phyloP scores from a whole-genome alignment of 2,329 filamentous ascomycete species.

The Epichloe sibirici region DNA sequence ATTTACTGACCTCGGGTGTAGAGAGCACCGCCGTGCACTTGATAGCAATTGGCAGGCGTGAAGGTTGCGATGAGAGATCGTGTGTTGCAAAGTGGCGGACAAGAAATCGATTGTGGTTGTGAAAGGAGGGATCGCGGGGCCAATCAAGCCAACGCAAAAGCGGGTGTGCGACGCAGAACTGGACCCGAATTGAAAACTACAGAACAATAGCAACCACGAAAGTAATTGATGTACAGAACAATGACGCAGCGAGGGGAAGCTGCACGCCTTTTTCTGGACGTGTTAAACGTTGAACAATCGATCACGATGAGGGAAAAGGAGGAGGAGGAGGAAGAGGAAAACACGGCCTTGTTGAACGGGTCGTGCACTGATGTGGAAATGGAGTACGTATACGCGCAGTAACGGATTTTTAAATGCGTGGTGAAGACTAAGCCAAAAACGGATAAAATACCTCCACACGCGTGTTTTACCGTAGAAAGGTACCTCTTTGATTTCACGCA shows the following conservation, averaged over 20 bases:
- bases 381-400: no score
- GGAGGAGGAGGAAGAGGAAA: not conserved
- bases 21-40: not conserved
- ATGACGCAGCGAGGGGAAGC: not conserved
- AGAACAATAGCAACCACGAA: slow-evolving; percentile 3
- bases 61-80: not conserved
- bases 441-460: no score
- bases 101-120: slow-evolving; percentile 4
- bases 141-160: slow-evolving; percentile 2
- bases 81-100: slow-evolving; percentile 4
- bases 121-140: slow-evolving; percentile 6
- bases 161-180: not conserved
- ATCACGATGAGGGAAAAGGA: not conserved
- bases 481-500: no score
- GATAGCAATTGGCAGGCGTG: not conserved
- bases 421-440: no score
- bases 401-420: no score
- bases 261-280: not conserved
- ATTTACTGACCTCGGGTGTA: slow-evolving; percentile 1
- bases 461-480: no score
- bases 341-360: not conserved
- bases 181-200: not conserved
- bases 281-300: not conserved
- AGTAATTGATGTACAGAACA: not conserved
- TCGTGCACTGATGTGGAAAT: not conserved